Conservation (phyloP, 139 green algal species). For the Dunaliella primolecta region DNA sequence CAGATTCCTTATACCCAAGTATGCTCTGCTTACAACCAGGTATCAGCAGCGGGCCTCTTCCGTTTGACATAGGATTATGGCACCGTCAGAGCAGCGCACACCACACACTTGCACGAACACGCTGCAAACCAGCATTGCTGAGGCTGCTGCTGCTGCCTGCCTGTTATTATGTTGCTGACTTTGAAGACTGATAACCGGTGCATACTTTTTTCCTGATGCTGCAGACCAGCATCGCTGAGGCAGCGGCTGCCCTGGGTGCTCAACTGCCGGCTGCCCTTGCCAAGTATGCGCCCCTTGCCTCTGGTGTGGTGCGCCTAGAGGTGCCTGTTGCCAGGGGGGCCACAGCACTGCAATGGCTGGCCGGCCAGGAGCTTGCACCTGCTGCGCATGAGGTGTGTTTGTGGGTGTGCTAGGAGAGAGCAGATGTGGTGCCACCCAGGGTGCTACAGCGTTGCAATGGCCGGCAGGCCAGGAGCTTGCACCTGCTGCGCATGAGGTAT, state of each 20-base stretch:
- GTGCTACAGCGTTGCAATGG: constrained; percentile 43
- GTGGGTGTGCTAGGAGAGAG: too few species aligned
- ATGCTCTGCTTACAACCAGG: too few species aligned
- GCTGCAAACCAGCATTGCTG: too few species aligned
- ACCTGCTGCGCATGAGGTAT: neutral
- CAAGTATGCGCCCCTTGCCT: constrained; percentile 1
- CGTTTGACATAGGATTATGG: too few species aligned
- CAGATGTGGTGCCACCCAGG: constrained; percentile 15
- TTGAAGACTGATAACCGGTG: too few species aligned
- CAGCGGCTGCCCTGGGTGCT: neutral
- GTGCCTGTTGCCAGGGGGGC: constrained; percentile 28
- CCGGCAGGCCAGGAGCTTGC: constrained; percentile 12
- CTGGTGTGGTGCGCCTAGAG: constrained; percentile 34
- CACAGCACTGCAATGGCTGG: constrained; percentile 48
- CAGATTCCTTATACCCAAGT: too few species aligned
- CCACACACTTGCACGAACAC: too few species aligned
- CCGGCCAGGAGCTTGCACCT: neutral
- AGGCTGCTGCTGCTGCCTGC: too few species aligned
- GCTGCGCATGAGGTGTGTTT: neutral
- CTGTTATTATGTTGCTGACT: too few species aligned
- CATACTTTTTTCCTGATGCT: too few species aligned
- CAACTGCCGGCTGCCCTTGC: neutral
- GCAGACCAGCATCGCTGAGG: neutral
- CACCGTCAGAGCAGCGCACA: too few species aligned
- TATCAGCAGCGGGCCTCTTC: too few species aligned